Conservation (phyloP, 805 yeast species). For the baker's yeast (Saccharomyces cerevisiae) region DNA sequence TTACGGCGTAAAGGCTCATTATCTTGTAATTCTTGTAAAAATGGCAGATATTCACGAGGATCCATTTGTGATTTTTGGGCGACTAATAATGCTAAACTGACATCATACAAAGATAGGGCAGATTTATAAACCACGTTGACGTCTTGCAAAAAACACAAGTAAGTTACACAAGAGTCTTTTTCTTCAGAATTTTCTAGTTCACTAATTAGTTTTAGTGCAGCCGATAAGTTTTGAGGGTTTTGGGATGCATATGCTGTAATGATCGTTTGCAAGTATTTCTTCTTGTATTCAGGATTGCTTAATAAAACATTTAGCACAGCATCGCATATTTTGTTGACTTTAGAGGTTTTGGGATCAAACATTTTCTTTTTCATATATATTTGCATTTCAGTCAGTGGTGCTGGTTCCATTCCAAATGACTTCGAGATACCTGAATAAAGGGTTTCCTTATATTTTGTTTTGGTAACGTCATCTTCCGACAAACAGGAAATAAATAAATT, state of each 20-base stretch:
- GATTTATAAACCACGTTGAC: constrained; percentile 73
- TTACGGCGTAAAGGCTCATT: constrained; percentile 58
- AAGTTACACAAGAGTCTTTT: constrained; percentile 64
- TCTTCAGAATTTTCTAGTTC: constrained; percentile 39
- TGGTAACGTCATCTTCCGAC: constrained; percentile 75
- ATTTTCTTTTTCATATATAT: constrained; percentile 35
- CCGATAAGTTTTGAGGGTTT: constrained; percentile 73
- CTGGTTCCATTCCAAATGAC: constrained; percentile 24
- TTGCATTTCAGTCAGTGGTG: constrained; percentile 33
- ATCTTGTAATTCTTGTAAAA: constrained; percentile 68
- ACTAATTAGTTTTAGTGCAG: constrained; percentile 62
- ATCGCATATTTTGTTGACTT: constrained; percentile 72
- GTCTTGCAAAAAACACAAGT: constrained; percentile 84
- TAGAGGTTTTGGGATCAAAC: constrained; percentile 38
- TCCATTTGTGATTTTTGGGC: constrained; percentile 97
- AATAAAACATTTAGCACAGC: constrained; percentile 52
- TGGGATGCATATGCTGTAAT: constrained; percentile 90
- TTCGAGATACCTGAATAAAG: constrained; percentile 23
- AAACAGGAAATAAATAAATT: constrained; percentile 83
- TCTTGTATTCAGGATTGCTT: constrained; percentile 39
- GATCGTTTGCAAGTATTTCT: constrained; percentile 61
- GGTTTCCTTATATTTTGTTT: constrained; percentile 78
- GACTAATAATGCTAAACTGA: constrained; percentile 67
- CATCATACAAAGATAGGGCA: constrained; percentile 75
- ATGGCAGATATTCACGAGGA: constrained; percentile 94